Conservation (phyloP, 352 stramenopile genomes). For the Phytophthora hibernalis region DNA sequence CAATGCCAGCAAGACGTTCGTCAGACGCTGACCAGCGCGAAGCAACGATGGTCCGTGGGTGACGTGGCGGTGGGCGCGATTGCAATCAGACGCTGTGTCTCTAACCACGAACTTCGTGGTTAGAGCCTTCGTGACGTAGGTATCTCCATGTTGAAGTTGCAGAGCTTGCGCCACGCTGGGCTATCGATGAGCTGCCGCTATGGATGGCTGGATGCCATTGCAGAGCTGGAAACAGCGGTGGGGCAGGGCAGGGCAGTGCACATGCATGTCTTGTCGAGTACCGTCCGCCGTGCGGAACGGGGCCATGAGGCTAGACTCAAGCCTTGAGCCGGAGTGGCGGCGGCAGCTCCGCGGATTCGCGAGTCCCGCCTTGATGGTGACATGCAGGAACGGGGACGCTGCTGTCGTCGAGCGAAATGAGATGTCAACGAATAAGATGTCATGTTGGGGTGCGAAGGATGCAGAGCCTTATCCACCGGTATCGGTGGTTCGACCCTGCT, state of each 20-base stretch:
- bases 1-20: too few relatives aligned
- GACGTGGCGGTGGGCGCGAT: constrained; percentile 11
- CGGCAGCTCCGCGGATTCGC: not conserved
- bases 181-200: too few relatives aligned
- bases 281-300: too few relatives aligned
- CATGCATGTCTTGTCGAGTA: too few relatives aligned
- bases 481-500: too few relatives aligned
- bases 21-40: not conserved
- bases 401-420: constrained; percentile 21
- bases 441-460: not conserved
- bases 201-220: too few relatives aligned
- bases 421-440: constrained; percentile 10
- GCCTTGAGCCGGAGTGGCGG: not conserved
- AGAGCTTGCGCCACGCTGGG: too few relatives aligned
- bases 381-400: constrained; percentile 16
- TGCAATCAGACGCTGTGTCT: constrained; percentile 16
- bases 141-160: constrained; percentile 19
- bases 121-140: too few relatives aligned
- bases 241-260: too few relatives aligned
- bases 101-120: not conserved
- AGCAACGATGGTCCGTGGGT: not conserved
- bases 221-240: too few relatives aligned
- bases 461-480: not conserved
- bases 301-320: not conserved
- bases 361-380: constrained; percentile 26